Evolutionary conservation across 352 stramenopile species (phyloP), one percentile per base, ranked within the genome.

Genomic region (Phytophthora agathidicida): DNA sequence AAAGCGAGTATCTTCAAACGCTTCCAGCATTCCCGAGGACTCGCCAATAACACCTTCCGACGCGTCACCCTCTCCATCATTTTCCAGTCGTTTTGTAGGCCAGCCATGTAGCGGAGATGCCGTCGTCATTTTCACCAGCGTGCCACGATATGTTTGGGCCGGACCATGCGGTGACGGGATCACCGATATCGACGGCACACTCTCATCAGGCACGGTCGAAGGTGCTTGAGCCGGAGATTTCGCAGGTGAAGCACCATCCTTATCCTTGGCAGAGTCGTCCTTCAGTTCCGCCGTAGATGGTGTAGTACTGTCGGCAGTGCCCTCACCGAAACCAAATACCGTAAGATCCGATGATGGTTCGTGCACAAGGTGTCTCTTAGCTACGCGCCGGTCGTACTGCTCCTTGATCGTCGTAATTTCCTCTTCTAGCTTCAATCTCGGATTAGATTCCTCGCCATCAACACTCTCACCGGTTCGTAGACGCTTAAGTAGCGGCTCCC

Each of bases 391-490:
- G 35, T 88, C 81, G 36, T 94, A 93, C 46, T 94, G 81, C n/a
- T 75, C 67, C 35, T 87, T 84, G 50, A 94, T 93, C 27, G 77
- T 81, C 14, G 64, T 60, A 7, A 94, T 89, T 45, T 94, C 85
- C 7, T 90, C 66, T 37, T 92, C 81, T 19, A 94, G 39, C 17
- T 73, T 80, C 42, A 83, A 63, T 13, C 58, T 46, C 22, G 69
- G 33, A 16, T 64, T 59, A 11, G 27, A 11, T 38, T 47, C 35
- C 44, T 67, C 62, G 9, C 28, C 46, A 45, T 70, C 58, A 27
- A 50, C 37, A 10, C 24, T 71, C 28, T 73, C 68, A 48, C 28
- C 75, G 57, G 7, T 83, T 65, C 70, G 58, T 8, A 93, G 39
- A 10, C 69, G 50, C 23, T 76, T 75, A 5, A 92, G 36, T 14